Percentiles rank a stretch among this genome's conserved stretches.
These are phyloP conservation scores for Beauveria scarabaeidicola DNA, from an alignment of 2,329 filamentous ascomycete genomes.

Conservation along the genomic window DNA sequence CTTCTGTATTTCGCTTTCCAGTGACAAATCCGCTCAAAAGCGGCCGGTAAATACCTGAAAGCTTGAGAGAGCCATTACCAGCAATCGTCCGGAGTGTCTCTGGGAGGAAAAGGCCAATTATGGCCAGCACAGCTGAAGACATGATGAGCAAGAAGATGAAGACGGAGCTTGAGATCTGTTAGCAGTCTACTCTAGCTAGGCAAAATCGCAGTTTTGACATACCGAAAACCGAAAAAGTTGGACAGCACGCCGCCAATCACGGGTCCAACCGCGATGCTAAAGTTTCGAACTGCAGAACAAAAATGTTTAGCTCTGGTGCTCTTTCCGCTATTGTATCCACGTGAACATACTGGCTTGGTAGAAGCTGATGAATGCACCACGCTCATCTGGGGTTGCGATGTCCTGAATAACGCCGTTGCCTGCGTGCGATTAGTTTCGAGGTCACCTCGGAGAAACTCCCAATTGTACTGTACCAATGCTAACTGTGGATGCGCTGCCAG, in stretches of 20 bases:
- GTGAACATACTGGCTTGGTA: constrained; percentile 23
- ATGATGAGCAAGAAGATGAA: neutral
- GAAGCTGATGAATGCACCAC: constrained; percentile 22
- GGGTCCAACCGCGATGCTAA: neutral
- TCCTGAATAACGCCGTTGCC: constrained; percentile 26
- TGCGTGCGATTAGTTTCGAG: constrained; percentile 1
- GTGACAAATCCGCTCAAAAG: neutral
- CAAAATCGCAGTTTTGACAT: neutral
- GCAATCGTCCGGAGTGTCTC: neutral
- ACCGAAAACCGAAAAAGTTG: neutral
- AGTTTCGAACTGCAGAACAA: neutral
- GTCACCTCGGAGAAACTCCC: neutral
- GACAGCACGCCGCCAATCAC: neutral
- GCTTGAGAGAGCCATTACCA: neutral
- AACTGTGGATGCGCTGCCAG: constrained; percentile 38
- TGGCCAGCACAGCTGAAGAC: neutral
- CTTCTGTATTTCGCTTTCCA: neutral
- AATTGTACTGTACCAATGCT: constrained; percentile 30
- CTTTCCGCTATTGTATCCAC: neutral
- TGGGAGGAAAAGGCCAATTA: neutral
- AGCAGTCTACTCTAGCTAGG: neutral
- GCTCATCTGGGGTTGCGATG: constrained; percentile 19
- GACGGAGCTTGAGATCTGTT: neutral
- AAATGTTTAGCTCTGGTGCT: neutral
- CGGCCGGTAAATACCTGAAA: neutral